Percentiles rank a stretch among this genome's conserved stretches.
Evolutionary conservation across 345 rosid species (phyloP).

Genomic region (Raphanus sativus): DNA sequence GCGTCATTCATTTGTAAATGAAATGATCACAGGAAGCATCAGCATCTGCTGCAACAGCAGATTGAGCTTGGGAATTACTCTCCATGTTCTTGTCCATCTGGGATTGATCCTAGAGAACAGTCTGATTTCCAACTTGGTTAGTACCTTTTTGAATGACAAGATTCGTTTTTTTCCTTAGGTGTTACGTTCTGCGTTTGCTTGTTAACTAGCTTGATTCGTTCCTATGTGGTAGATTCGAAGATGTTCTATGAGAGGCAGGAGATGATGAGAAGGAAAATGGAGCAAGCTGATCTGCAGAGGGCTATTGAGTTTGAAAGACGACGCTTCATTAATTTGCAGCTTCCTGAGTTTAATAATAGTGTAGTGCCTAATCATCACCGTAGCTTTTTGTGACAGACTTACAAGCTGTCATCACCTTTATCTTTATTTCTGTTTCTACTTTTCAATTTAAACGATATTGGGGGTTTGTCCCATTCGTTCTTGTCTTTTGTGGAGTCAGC

Average conservation of each 20-base stretch:
- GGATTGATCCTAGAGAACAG: constrained; percentile 62
- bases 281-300: constrained; percentile 56
- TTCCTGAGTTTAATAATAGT: constrained; percentile 64
- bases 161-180: neutral
- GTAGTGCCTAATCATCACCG: constrained; percentile 53
- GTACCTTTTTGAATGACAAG: too few relatives aligned
- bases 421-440: too few relatives aligned
- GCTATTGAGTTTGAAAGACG: constrained; percentile 88
- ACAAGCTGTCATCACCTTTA: too few relatives aligned
- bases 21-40: constrained; percentile 66
- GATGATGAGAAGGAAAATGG: constrained; percentile 74
- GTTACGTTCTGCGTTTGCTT: neutral
- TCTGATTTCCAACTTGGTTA: constrained; percentile 63
- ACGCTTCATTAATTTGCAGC: constrained; percentile 74
- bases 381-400: too few relatives aligned
- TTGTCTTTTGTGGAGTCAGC: too few relatives aligned
- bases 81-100: constrained; percentile 66
- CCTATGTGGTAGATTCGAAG: constrained; percentile 49
- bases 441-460: too few relatives aligned
- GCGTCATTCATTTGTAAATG: neutral
- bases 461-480: too few relatives aligned
- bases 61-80: constrained; percentile 66
- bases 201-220: neutral
- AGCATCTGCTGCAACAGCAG: constrained; percentile 47
- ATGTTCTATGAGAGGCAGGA: constrained; percentile 54